Conservation (phyloP, 2,329 filamentous ascomycete species). For the Colletotrichum spaethianum region DNA sequence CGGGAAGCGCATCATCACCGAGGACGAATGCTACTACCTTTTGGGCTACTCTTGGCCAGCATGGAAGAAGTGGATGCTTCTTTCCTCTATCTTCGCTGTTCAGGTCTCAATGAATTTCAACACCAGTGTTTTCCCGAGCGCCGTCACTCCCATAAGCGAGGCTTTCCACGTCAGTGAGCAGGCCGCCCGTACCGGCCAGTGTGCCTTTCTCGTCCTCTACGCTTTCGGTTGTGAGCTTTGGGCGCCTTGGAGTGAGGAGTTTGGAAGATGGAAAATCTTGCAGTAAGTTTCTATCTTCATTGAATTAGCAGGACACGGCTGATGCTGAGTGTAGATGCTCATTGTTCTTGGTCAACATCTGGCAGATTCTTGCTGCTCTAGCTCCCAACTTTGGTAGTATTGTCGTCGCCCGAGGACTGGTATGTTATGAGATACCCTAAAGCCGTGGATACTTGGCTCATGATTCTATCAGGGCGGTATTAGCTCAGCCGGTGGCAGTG, state of each 20-base stretch:
- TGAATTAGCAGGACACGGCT: neutral
- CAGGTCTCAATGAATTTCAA: slow-evolving; percentile 72
- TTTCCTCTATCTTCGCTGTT: slow-evolving; percentile 65
- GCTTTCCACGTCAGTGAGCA: slow-evolving; percentile 62
- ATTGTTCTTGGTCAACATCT: slow-evolving; percentile 67
- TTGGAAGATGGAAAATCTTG: slow-evolving; percentile 65
- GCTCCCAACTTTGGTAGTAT: slow-evolving; percentile 58
- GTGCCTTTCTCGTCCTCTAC: slow-evolving; percentile 65
- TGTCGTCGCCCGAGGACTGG: slow-evolving; percentile 56
- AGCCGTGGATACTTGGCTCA: neutral
- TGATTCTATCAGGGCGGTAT: slow-evolving; percentile 62
- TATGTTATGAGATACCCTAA: neutral
- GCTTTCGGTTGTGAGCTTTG: slow-evolving; percentile 66
- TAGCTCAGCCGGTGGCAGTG: slow-evolving; percentile 74
- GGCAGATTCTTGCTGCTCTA: slow-evolving; percentile 62
- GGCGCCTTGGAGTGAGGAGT: slow-evolving; percentile 69
- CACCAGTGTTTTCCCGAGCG: slow-evolving; percentile 66
- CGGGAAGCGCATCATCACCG: slow-evolving; percentile 59
- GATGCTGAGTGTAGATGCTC: slow-evolving; percentile 15
- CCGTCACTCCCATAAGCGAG: slow-evolving; percentile 58
- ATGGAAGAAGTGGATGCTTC: slow-evolving; percentile 67
- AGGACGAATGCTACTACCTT: slow-evolving; percentile 62
- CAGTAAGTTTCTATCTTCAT: slow-evolving; percentile 54
- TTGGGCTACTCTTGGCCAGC: slow-evolving; percentile 61
- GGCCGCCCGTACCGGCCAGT: slow-evolving; percentile 62